These are phyloP conservation scores for Sphaerobolus stellatus DNA, from an alignment of 1,284 basidiomycete genomes.

Conservation along the genomic window DNA sequence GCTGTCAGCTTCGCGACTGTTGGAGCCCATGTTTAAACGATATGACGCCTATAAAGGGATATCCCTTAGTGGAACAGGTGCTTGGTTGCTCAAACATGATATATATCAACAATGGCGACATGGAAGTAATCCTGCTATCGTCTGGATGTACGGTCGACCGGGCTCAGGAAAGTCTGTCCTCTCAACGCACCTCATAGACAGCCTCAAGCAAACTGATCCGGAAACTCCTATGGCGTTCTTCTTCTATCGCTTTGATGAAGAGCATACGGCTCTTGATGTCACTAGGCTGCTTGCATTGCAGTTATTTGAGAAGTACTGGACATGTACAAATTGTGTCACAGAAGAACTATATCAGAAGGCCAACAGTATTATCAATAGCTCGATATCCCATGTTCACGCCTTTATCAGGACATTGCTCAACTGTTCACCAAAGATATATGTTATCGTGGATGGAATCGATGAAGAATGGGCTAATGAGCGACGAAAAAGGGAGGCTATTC, in stretches of 20 bases:
- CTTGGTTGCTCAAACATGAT: neutral
- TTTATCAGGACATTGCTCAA: constrained; percentile 17
- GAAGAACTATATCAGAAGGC: constrained; percentile 16
- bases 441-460: constrained; percentile 26
- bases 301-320: constrained; percentile 19
- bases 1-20: neutral
- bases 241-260: constrained; percentile 2
- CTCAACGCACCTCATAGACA: neutral
- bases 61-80: neutral
- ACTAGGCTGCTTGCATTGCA: constrained; percentile 22
- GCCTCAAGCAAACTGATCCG: neutral
- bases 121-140: neutral
- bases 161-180: constrained; percentile 5
- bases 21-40: neutral
- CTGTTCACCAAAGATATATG: constrained; percentile 13
- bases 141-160: neutral
- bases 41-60: neutral
- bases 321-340: constrained; percentile 6
- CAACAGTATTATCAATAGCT: constrained; percentile 13
- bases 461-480: constrained; percentile 15
- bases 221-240: neutral
- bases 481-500: constrained; percentile 15
- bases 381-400: constrained; percentile 15
- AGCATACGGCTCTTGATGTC: constrained; percentile 9
- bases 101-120: neutral